phyloP scores from a whole-genome alignment of 2,329 filamentous ascomycete species.

The Hypoxylon rubiginosum region DNA sequence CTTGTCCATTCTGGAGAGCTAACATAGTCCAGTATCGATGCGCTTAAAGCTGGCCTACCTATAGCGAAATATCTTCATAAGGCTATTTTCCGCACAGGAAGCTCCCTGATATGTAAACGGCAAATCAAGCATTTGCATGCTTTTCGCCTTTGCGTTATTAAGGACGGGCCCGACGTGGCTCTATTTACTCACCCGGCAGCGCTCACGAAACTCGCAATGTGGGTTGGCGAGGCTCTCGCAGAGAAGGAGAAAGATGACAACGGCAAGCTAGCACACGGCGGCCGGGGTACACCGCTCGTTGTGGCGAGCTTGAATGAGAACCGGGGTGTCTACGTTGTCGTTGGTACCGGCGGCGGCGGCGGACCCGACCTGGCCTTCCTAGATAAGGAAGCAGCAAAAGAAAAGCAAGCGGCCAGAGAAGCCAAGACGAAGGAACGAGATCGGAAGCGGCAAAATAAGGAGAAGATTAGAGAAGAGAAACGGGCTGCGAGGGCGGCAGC shows the following conservation, averaged over 20 bases:
- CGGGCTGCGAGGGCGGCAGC: constrained; percentile 68
- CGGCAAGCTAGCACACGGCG: constrained; percentile 76
- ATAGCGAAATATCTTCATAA: constrained; percentile 91
- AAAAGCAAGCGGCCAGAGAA: constrained; percentile 72
- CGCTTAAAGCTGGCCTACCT: constrained; percentile 80
- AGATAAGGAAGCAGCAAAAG: constrained; percentile 75
- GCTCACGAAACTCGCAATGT: constrained; percentile 91
- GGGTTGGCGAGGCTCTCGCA: constrained; percentile 91
- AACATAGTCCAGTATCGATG: constrained; percentile 72
- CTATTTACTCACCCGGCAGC: constrained; percentile 95
- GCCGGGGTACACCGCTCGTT: constrained; percentile 85
- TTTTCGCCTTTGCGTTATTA: constrained; percentile 95
- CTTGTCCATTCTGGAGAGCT: constrained; percentile 23
- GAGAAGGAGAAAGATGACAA: constrained; percentile 87
- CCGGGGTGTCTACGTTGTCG: constrained; percentile 89
- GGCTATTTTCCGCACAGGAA: constrained; percentile 93
- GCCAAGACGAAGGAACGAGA: constrained; percentile 74
- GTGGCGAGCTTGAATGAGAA: constrained; percentile 91
- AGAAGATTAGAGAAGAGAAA: constrained; percentile 72
- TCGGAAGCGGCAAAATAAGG: constrained; percentile 68
- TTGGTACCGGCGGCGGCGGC: constrained; percentile 90
- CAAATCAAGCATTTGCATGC: constrained; percentile 93
- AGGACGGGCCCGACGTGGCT: constrained; percentile 91
- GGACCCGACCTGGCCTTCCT: constrained; percentile 78
- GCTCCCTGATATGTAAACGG: constrained; percentile 89